Percentiles rank a stretch among this genome's conserved stretches.
Conservation (phyloP, 1,284 basidiomycete species). For the Fomitopsis pinicola region DNA sequence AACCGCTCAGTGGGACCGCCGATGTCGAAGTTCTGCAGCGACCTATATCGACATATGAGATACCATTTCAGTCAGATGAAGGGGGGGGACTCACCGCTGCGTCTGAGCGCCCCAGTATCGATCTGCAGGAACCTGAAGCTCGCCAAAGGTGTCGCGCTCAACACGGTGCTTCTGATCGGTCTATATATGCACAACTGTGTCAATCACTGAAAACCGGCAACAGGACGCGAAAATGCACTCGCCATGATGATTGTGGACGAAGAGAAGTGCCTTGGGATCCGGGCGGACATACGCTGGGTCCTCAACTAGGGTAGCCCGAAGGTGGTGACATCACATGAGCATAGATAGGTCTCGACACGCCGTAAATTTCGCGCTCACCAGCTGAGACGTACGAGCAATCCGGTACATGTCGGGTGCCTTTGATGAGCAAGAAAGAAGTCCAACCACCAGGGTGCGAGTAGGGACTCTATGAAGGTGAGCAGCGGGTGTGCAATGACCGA, state of each 20-base stretch:
- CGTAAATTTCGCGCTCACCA: conserved; percentile 18
- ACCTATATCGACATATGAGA: conserved; percentile 40
- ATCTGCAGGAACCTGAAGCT: conserved; percentile 90
- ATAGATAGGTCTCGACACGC: not conserved
- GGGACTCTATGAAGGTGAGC: conserved; percentile 7
- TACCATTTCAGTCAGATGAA: not conserved
- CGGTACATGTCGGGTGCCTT: conserved; percentile 9
- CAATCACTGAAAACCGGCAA: not conserved
- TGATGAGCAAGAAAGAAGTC: conserved; percentile 23
- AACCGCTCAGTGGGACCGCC: conserved; percentile 92
- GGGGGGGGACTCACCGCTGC: conserved; percentile 58
- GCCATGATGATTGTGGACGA: conserved; percentile 45
- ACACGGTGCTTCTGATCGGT: conserved; percentile 52
- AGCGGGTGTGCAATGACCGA: not conserved
- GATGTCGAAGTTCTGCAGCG: conserved; percentile 98
- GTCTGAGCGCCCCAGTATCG: conserved; percentile 99
- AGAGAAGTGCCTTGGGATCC: conserved; percentile 29
- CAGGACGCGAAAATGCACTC: conserved; percentile 3
- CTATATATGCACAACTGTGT: conserved; percentile 12
- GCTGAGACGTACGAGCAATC: conserved; percentile 21
- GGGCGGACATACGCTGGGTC: conserved; percentile 19
- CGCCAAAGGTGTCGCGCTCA: conserved; percentile 88
- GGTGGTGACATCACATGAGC: conserved; percentile 32
- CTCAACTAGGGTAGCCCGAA: conserved; percentile 20
- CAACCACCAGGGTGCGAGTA: conserved; percentile 7